These are phyloP conservation scores for Mycena amicta DNA, from an alignment of 768 basidiomycete species.

Conservation along the genomic window DNA sequence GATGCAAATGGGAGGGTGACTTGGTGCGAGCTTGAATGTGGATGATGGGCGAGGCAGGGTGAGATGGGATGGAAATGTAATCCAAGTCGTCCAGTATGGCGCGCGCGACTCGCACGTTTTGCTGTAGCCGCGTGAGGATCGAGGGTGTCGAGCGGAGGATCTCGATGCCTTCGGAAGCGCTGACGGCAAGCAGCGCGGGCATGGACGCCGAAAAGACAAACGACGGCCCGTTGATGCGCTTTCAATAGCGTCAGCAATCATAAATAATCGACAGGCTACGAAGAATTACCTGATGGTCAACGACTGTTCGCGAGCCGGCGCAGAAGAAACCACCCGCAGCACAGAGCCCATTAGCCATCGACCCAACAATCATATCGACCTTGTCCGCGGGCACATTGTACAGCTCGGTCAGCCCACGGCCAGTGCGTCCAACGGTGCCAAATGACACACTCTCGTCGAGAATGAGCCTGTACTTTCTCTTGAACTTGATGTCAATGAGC, in stretches of 20 bases:
- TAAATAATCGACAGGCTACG: not conserved
- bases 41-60: constrained; percentile 84
- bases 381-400: constrained; percentile 90
- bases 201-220: constrained; percentile 97
- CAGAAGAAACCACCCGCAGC: constrained; percentile 97
- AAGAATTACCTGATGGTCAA: constrained; percentile 78
- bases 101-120: constrained; percentile 81
- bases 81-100: constrained; percentile 79
- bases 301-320: constrained; percentile 79
- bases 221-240: constrained; percentile 94
- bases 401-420: constrained; percentile 92
- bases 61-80: constrained; percentile 81
- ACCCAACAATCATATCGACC: constrained; percentile 95
- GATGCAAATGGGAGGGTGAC: constrained; percentile 27
- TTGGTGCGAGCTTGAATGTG: constrained; percentile 68
- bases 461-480: constrained; percentile 94
- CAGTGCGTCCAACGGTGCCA: constrained; percentile 89
- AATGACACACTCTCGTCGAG: constrained; percentile 95
- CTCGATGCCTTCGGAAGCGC: constrained; percentile 84
- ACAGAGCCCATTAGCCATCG: constrained; percentile 80
- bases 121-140: constrained; percentile 74
- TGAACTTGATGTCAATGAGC: constrained; percentile 89
- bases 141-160: constrained; percentile 76
- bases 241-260: constrained; percentile 2
- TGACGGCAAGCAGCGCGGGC: constrained; percentile 86